Conservation (phyloP, 83 land plant species). For the Picea engelmannii region DNA sequence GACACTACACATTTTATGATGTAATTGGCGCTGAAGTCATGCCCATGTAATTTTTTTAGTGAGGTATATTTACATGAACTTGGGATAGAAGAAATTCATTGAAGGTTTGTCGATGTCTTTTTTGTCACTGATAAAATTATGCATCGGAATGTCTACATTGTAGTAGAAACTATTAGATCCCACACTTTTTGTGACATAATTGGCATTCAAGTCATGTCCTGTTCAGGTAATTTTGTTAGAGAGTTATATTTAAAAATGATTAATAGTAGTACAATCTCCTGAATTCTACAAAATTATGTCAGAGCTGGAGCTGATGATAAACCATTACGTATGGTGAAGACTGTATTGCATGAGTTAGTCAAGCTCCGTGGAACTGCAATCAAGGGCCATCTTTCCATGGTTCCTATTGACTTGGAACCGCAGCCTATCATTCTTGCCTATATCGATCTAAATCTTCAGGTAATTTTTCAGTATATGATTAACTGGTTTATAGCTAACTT, state of each 20-base stretch:
- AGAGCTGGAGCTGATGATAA: slow-evolving; percentile 99
- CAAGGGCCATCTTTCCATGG: slow-evolving; percentile 98
- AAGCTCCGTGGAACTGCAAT: slow-evolving; percentile 98
- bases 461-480: slow-evolving; percentile 19
- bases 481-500: background rate
- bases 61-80: too few relatives aligned
- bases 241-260: background rate
- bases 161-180: background rate
- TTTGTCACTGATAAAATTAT: background rate
- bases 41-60: too few relatives aligned
- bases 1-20: too few relatives aligned
- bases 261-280: too few relatives aligned
- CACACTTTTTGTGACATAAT: background rate
- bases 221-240: background rate
- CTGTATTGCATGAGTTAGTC: slow-evolving; percentile 97
- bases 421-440: slow-evolving; percentile 99
- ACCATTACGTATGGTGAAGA: slow-evolving; percentile 98
- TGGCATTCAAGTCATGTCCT: background rate
- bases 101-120: too few relatives aligned
- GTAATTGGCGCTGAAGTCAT: too few relatives aligned
- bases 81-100: too few relatives aligned
- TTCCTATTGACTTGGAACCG: slow-evolving; percentile 97
- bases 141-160: background rate
- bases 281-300: background rate
- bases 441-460: slow-evolving; percentile 99